Evolutionary conservation across 2,329 filamentous ascomycete genomes (phyloP).

Genomic region (Cylindrodendrum hubeiense): DNA sequence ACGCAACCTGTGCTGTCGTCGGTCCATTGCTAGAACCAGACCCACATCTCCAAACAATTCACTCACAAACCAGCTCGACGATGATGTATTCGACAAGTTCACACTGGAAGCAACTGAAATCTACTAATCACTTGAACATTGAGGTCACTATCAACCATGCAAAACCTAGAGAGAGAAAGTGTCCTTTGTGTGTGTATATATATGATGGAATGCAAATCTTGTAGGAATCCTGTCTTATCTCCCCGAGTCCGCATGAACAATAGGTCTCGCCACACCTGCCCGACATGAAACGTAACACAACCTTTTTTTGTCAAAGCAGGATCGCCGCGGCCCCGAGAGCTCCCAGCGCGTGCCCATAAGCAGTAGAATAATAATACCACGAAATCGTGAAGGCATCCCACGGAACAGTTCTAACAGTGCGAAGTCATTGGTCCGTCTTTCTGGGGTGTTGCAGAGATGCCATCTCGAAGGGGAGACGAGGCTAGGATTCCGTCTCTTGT

Average conservation of each 20-base stretch:
- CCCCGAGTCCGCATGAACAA: conserved; percentile 21
- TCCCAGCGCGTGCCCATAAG: conserved; percentile 18
- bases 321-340: conserved; percentile 22
- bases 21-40: neutral
- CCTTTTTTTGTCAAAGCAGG: conserved; percentile 28
- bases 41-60: neutral
- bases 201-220: conserved; percentile 36
- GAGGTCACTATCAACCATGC: neutral
- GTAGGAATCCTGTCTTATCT: conserved; percentile 31
- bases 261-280: conserved; percentile 21
- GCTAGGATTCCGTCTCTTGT: conserved; percentile 24
- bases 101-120: neutral
- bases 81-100: too few relatives aligned
- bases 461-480: conserved; percentile 10
- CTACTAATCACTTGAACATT: neutral
- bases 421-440: conserved; percentile 9
- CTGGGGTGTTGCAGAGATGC: neutral
- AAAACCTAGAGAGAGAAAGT: conserved; percentile 1
- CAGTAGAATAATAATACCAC: conserved; percentile 20
- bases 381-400: conserved; percentile 21
- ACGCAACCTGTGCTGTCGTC: neutral
- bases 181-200: conserved; percentile 31
- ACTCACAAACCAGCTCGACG: neutral
- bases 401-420: conserved; percentile 18
- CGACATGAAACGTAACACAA: conserved; percentile 34